These are phyloP conservation scores for Pleoardoris graminearum DNA, from an alignment of 2,329 filamentous ascomycete species.

Conservation along the genomic window DNA sequence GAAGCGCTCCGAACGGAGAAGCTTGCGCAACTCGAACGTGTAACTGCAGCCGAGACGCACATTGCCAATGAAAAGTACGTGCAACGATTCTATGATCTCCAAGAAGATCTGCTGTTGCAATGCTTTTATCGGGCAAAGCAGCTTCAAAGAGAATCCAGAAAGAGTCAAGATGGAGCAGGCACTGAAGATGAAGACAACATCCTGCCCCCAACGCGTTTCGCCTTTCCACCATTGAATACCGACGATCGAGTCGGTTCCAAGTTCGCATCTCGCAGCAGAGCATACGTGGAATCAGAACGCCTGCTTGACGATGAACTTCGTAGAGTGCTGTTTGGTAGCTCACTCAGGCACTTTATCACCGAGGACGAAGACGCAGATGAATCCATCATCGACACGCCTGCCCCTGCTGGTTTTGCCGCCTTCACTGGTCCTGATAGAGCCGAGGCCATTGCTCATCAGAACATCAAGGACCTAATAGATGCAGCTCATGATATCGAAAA, in stretches of 20 bases:
- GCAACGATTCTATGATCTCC: constrained; percentile 38
- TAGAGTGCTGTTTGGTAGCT: constrained; percentile 28
- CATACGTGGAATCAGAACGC: constrained; percentile 45
- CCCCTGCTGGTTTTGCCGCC: constrained; percentile 44
- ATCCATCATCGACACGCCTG: constrained; percentile 29
- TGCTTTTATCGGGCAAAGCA: constrained; percentile 46
- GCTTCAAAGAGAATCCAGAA: constrained; percentile 39
- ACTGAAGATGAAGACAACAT: constrained; percentile 50
- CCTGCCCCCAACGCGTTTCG: constrained; percentile 36
- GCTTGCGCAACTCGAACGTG: constrained; percentile 43
- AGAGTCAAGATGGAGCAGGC: constrained; percentile 39
- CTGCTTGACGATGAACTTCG: constrained; percentile 37
- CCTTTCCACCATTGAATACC: constrained; percentile 26
- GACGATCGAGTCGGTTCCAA: constrained; percentile 38
- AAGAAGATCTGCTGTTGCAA: constrained; percentile 40
- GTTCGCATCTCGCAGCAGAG: constrained; percentile 48
- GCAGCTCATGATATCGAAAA: constrained; percentile 43
- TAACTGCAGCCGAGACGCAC: constrained; percentile 38
- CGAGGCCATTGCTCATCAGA: constrained; percentile 45
- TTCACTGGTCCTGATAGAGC: constrained; percentile 48
- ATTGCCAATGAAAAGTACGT: constrained; percentile 43
- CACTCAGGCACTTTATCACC: constrained; percentile 29
- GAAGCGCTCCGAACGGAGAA: constrained; percentile 44
- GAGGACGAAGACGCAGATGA: constrained; percentile 40
- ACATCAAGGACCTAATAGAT: constrained; percentile 40